Conservation (phyloP, 352 stramenopile genomes). For the Phytophthora vignae region DNA sequence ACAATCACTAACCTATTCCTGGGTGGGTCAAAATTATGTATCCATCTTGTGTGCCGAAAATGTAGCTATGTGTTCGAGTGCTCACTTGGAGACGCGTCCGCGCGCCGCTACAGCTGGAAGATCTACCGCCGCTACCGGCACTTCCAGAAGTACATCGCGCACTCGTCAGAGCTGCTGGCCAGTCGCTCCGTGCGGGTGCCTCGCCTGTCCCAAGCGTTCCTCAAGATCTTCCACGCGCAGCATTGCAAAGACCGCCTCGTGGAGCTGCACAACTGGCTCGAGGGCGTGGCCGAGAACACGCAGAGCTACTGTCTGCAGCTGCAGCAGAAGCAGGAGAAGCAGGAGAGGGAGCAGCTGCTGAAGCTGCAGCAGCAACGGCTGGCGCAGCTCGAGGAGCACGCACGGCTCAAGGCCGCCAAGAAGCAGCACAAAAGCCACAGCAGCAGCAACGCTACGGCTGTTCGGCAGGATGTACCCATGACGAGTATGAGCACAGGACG, state of each 20-base stretch:
- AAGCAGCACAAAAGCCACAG: conserved; percentile 33
- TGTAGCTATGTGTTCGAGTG: conserved; percentile 87
- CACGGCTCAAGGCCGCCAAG: conserved; percentile 17
- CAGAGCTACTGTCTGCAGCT: conserved; percentile 60
- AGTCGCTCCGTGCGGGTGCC: conserved; percentile 57
- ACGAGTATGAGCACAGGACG: conserved; percentile 26
- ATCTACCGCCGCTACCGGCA: conserved; percentile 88
- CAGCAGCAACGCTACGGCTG: conserved; percentile 13
- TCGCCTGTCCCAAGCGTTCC: conserved; percentile 73
- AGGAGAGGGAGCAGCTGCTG: conserved; percentile 25
- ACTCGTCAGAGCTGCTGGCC: conserved; percentile 63
- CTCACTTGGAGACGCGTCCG: conserved; percentile 41
- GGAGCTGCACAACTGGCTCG: conserved; percentile 76
- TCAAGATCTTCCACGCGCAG: conserved; percentile 85
- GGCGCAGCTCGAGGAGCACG: conserved; percentile 27
- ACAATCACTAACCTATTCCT: too few relatives aligned
- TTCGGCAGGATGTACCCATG: background rate
- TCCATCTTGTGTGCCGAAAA: background rate
- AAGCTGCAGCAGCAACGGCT: conserved; percentile 34
- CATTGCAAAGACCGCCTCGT: conserved; percentile 81
- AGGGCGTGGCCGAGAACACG: conserved; percentile 75
- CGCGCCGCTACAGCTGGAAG: conserved; percentile 64
- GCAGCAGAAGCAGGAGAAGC: conserved; percentile 33
- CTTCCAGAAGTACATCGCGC: conserved; percentile 80
- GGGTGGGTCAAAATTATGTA: background rate